Conservation (phyloP, 2,329 filamentous ascomycete species). For the Phaeosphaeria sp. region DNA sequence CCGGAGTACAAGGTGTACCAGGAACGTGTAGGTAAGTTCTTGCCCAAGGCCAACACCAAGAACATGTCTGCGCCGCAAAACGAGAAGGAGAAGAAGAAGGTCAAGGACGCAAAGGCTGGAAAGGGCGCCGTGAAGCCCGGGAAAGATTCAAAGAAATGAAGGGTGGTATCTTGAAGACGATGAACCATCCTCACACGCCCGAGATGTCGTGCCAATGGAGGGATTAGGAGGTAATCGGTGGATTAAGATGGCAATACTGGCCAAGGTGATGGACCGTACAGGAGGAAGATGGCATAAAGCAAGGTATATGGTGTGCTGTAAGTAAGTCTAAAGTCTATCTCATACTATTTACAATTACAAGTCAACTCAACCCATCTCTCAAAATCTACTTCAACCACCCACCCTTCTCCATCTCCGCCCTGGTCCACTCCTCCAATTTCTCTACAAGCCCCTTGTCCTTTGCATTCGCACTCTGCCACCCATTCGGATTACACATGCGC, state of each 20-base stretch:
- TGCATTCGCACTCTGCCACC: constrained; percentile 11
- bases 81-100: constrained; percentile 28
- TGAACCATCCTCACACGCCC: not conserved
- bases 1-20: constrained; percentile 87
- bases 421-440: constrained; percentile 11
- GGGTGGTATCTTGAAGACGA: not conserved
- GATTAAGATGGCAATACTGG: too few relatives aligned
- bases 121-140: constrained; percentile 22
- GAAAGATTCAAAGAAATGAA: not conserved
- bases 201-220: not conserved
- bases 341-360: too few relatives aligned
- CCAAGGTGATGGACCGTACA: too few relatives aligned
- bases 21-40: constrained; percentile 79
- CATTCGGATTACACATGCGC: constrained; percentile 8
- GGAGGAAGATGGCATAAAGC: too few relatives aligned
- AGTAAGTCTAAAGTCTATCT: too few relatives aligned
- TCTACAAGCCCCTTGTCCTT: constrained; percentile 8
- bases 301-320: too few relatives aligned
- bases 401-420: constrained; percentile 7
- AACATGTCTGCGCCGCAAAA: constrained; percentile 37
- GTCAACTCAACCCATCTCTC: not conserved
- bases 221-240: too few relatives aligned
- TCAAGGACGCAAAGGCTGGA: constrained; percentile 25
- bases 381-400: not conserved
- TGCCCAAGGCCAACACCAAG: constrained; percentile 64